Evolutionary conservation across 73 alveolate genomes (phyloP).

Genomic region (Paramecium sonneborni): DNA sequence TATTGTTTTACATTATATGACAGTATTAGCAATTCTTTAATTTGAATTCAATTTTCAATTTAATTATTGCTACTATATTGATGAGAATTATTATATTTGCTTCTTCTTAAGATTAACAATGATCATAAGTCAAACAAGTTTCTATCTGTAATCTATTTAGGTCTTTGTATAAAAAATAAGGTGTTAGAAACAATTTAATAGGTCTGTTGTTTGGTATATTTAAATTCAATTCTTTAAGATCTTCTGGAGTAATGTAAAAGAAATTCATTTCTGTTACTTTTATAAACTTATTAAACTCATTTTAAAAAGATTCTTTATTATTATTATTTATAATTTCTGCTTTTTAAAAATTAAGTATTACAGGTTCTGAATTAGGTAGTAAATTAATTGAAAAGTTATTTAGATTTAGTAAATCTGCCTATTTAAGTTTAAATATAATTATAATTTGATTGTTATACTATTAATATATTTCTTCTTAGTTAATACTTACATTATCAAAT

Average conservation of each 20-base stretch:
- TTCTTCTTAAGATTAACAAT: background rate
- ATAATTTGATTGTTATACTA: too few species aligned
- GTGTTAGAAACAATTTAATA: background rate
- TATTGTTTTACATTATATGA: background rate
- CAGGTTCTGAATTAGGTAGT: background rate
- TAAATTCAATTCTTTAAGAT: background rate
- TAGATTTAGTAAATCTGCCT: too few species aligned
- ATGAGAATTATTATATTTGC: background rate
- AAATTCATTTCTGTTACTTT: background rate
- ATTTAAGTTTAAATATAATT: too few species aligned
- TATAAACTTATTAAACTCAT: background rate
- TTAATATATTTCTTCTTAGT: too few species aligned
- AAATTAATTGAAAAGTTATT: too few species aligned
- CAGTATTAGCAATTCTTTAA: background rate
- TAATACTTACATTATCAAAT: too few species aligned
- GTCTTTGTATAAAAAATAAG: background rate
- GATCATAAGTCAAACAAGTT: background rate
- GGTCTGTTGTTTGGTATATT: background rate
- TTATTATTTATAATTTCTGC: background rate
- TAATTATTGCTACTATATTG: background rate
- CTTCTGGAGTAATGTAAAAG: background rate
- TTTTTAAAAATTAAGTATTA: background rate
- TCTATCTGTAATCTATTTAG: background rate
- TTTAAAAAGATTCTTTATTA: background rate
- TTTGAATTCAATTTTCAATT: background rate